Conservation (phyloP, 768 basidiomycete species). For the Tricholoma hemisulphureum region DNA sequence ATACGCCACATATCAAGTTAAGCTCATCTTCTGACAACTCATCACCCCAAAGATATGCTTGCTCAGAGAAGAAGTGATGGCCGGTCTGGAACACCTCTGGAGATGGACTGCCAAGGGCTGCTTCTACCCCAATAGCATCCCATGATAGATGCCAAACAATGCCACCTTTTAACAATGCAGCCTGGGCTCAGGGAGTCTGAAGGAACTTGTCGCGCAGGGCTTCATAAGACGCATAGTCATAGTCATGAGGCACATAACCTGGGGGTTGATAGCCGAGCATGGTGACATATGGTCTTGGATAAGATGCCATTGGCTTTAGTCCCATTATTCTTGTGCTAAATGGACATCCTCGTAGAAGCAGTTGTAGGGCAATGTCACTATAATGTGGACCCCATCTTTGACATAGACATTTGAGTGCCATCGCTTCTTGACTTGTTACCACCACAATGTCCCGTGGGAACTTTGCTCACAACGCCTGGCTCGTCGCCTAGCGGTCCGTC, state of each 20-base stretch:
- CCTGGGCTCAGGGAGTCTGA: background rate
- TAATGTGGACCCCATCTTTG: no score
- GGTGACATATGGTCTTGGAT: background rate
- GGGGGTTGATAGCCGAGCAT: background rate
- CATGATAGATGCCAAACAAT: background rate
- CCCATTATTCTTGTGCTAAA: no score
- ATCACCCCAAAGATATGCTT: background rate
- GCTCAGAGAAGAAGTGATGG: background rate
- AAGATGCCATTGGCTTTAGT: background rate
- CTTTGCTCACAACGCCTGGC: no score
- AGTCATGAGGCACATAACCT: background rate
- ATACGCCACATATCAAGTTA: background rate
- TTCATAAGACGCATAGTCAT: background rate
- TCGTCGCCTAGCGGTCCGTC: no score
- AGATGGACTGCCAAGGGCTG: background rate
- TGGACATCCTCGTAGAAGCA: no score
- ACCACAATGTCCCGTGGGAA: no score
- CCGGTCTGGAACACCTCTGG: background rate
- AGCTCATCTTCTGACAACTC: background rate
- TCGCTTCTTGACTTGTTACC: no score
- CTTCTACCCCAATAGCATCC: background rate
- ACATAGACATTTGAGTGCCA: no score
- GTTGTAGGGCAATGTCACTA: no score
- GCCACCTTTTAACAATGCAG: background rate
- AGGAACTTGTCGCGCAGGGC: background rate